phyloP scores from a whole-genome alignment of 352 stramenopile species.

The Phytophthora brassicae region DNA sequence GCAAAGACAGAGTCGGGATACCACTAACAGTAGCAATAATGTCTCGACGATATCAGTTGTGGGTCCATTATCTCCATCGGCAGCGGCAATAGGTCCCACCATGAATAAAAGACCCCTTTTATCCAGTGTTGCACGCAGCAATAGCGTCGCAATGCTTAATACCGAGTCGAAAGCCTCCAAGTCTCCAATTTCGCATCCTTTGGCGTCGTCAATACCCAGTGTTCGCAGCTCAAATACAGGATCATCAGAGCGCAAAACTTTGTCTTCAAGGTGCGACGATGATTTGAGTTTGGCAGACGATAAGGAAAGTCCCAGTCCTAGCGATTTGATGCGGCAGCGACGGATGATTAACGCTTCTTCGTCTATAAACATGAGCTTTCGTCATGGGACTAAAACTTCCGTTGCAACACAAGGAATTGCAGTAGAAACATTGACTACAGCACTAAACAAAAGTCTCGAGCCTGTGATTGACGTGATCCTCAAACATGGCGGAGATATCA shows the following conservation, averaged over 20 bases:
- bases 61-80: not conserved
- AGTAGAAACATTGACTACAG: slow-evolving; percentile 72
- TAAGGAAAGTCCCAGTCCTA: slow-evolving; percentile 19
- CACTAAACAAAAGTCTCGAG: slow-evolving; percentile 78
- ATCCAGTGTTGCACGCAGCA: slow-evolving; percentile 10
- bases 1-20: slow-evolving; percentile 39
- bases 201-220: slow-evolving; percentile 7
- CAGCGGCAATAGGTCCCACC: slow-evolving; percentile 6
- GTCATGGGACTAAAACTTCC: slow-evolving; percentile 47
- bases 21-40: not conserved
- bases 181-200: slow-evolving; percentile 21
- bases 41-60: not conserved
- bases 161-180: slow-evolving; percentile 7
- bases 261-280: slow-evolving; percentile 9
- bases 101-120: not conserved
- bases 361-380: slow-evolving; percentile 41
- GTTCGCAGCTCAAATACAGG: slow-evolving; percentile 4
- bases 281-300: slow-evolving; percentile 10
- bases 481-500: slow-evolving; percentile 75
- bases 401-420: slow-evolving; percentile 58
- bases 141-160: slow-evolving; percentile 12
- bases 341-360: slow-evolving; percentile 25
- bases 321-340: slow-evolving; percentile 46
- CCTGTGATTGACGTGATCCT: slow-evolving; percentile 79
- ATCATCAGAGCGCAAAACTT: slow-evolving; percentile 5